phyloP scores from a whole-genome alignment of 805 yeast genomes.

The Maudiozyma bulderi region DNA sequence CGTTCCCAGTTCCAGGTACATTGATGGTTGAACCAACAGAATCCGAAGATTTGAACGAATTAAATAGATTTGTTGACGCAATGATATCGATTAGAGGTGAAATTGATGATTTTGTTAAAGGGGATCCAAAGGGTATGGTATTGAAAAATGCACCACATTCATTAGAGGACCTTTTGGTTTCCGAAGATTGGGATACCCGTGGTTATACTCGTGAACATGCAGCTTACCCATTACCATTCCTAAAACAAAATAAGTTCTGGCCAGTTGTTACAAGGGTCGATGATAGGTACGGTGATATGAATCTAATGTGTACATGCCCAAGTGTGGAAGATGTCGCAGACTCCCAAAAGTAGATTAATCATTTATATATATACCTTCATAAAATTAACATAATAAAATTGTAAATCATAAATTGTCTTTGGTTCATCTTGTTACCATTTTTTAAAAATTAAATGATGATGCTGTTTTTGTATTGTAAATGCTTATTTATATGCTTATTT shows the following conservation, averaged over 20 bases:
- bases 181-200: slow-evolving; percentile 67
- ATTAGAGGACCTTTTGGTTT: slow-evolving; percentile 59
- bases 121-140: slow-evolving; percentile 56
- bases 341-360: background rate
- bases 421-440: background rate
- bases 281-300: slow-evolving; percentile 89
- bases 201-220: slow-evolving; percentile 91
- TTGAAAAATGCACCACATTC: slow-evolving; percentile 92
- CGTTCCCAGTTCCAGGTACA: slow-evolving; percentile 97
- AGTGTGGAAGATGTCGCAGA: slow-evolving; percentile 54
- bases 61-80: slow-evolving; percentile 84
- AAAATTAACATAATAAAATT: background rate
- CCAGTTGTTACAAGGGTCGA: slow-evolving; percentile 89
- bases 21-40: slow-evolving; percentile 98
- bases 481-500: too few species aligned
- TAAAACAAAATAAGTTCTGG: slow-evolving; percentile 80
- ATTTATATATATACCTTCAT: background rate
- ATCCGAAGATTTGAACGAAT: slow-evolving; percentile 78
- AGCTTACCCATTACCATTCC: slow-evolving; percentile 76
- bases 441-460: background rate
- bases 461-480: background rate
- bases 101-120: slow-evolving; percentile 61
- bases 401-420: background rate
- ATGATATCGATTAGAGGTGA: slow-evolving; percentile 76
- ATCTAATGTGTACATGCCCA: slow-evolving; percentile 90